phyloP scores from a whole-genome alignment of 1,139 yeast species.

The Komagataea norvegica region DNA sequence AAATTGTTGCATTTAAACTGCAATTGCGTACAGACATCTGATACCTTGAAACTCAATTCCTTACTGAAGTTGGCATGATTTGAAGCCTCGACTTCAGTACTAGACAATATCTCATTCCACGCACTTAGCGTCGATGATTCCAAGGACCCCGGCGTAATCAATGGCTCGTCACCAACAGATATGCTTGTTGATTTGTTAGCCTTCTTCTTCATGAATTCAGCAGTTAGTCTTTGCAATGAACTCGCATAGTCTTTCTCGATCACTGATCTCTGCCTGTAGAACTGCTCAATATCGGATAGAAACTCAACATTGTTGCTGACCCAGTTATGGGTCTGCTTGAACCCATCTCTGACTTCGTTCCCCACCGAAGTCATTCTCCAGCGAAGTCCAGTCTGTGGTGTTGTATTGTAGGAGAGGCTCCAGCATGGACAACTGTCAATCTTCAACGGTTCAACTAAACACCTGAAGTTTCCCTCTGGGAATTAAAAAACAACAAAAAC shows the following conservation, averaged over 20 bases:
- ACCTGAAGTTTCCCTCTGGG: too few species aligned
- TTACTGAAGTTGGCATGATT: conserved; percentile 59
- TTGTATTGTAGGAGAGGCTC: too few species aligned
- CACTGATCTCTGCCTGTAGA: conserved; percentile 75
- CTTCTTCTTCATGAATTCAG: conserved; percentile 72
- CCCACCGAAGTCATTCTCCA: conserved; percentile 39
- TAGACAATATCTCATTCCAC: conserved; percentile 85
- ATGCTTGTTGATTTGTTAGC: conserved; percentile 62
- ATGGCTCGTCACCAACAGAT: conserved; percentile 89
- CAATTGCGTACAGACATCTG: conserved; percentile 56
- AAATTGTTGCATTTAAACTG: conserved; percentile 51
- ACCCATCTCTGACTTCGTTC: conserved; percentile 74
- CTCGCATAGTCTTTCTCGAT: conserved; percentile 81
- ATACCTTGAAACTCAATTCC: conserved; percentile 58
- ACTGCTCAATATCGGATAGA: conserved; percentile 73
- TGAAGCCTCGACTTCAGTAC: conserved; percentile 75
- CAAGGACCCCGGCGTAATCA: conserved; percentile 89
- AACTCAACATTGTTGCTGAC: conserved; percentile 66
- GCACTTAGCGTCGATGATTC: conserved; percentile 92
- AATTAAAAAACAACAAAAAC: too few species aligned
- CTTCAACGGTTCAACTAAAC: too few species aligned
- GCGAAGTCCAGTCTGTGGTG: too few species aligned
- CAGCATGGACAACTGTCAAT: too few species aligned
- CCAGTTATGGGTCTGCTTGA: conserved; percentile 76
- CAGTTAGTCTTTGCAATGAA: conserved; percentile 58